Evolutionary conservation across 108 stramenopile species (phyloP), one percentile per base, ranked within the genome.

Genomic region (Conticribra guillardii): DNA sequence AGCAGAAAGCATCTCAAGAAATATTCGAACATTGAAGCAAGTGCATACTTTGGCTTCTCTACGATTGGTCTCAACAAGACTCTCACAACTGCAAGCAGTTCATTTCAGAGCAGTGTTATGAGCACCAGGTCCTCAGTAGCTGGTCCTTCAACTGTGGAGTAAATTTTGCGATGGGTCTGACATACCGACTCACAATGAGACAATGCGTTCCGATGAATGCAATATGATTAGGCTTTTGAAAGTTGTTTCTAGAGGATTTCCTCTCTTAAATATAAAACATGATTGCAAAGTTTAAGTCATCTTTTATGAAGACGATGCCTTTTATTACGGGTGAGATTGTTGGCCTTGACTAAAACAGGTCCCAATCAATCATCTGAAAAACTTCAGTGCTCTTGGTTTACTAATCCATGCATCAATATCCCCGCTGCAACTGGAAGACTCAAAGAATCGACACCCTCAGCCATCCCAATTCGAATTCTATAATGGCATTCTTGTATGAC

Each of bases 341-440:
- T n/a, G n/a, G n/a, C n/a, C n/a, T n/a, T n/a, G n/a, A n/a, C n/a
- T n/a, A n/a, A n/a, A n/a, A n/a, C n/a, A n/a, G n/a, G n/a, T n/a
- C n/a, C n/a, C n/a, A n/a, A n/a, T n/a, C n/a, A n/a, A n/a, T n/a
- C n/a, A n/a, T n/a, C n/a, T n/a, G n/a, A n/a, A n/a, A n/a, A n/a
- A n/a, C n/a, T n/a, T n/a, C n/a, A n/a, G n/a, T n/a, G n/a, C n/a
- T n/a, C n/a, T n/a, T n/a, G n/a, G n/a, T n/a, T n/a, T n/a, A n/a
- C n/a, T 26, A 92, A 60, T 27, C 91, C 91, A 71, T 89, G 85
- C 15, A 89, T 77, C 41, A 92, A 57, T 49, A 92, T 92, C 8
- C 88, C 91, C 16, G 86, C 78, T 0, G 91, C 88, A 5, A 92
- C 71, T 14, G 87, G 84, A 14, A 92, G 71, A 55, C 81, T 83